Evolutionary conservation across 805 yeast species (phyloP), one percentile per base, ranked within the genome.

Genomic region (Ogataea polymorpha): DNA sequence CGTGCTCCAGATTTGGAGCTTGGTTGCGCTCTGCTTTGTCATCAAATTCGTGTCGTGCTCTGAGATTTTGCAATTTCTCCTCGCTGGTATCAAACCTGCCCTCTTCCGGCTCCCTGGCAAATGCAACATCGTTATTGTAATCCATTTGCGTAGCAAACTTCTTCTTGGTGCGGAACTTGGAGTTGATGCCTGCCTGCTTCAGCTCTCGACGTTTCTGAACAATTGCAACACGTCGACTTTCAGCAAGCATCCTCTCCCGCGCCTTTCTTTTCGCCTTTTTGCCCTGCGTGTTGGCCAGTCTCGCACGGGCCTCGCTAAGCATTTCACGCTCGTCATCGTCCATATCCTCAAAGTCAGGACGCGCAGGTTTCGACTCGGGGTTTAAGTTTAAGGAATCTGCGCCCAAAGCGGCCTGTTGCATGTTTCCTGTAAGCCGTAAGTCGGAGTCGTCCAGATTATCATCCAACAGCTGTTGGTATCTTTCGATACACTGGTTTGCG

Each of bases 291-390:
- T 88, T 90, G 10, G 95, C 86, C 48, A 91, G 67, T 51, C 99
- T 75, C 2, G 96, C 96, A 35, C 83, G 75, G 1, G 99, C 99
- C 58, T 93, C 99, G n/a, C 87, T 79, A 6, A 90, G 62, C 96
- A 90, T 88, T 59, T 91, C 97, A 42, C 75, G 67, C 54, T 91
- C 96, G 44, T 87, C 96, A 31, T 88, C 96, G 43, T 82, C 90
- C 71, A 88, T 67, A 20, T 81, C 86, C 11, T 76, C 80, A 2
- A 79, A 77, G 63, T 88, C 96, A 0, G 96, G 96, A 45, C 77
- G 71, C 0, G 96, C 91, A 2, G 87, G 87, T 44, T 75, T 76
- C 17, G 86, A 74, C 56, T 90, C 96, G 0, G 90, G 85, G 48
- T 79, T 71, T 13, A 84, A 67, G 52, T 83, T 83, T n/a, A 80